Base-by-base conservation (phyloP, 345 rosid species). In the Populus deltoides region DNA sequence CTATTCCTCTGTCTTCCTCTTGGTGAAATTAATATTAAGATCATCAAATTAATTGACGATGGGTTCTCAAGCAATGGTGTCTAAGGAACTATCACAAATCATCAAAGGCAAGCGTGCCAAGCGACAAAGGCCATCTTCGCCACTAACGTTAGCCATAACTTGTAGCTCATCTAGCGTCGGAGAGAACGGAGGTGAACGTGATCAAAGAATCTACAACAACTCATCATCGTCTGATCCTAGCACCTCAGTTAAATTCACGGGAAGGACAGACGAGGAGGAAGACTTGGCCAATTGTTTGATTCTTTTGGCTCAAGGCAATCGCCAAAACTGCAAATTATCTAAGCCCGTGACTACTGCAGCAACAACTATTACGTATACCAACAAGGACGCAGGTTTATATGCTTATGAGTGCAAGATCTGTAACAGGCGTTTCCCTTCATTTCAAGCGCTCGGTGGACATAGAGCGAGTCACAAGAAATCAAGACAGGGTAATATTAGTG, bases 81-180 rank as follows among this genome's bases (percentile, higher is more conserved):
- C 84, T 55, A 75, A 68, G 55, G 84, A 80, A 66, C 45, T 73
- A 8, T 11, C 74, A n/a, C 80, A 76, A 22, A 27, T 85, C 71
- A 86, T 81, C 83, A 93, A 90, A 75, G 91, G 97, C 10, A 90
- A 90, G 85, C 89, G 97, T 39, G 93, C 94, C 63, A 93, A 88
- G 90, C 92, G 95, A 5, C 92, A 81, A 38, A 79, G 93, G 33
- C 85, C 89, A 5, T 62, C 71, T 16, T 90, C 92, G 61, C 94
- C 92, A 29, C 82, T 77, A 3, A 66, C 82, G 45, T 76, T 84
- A 57, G 79, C 86, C 0, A 51, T 78, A 75, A 78, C n/a, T 65
- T 81, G 85, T 25, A 79, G 77, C 69, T 71, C 81, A 49, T 77
- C 79, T 9, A 62, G 75, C 29, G 7, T 49, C 3, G 79, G 74